Conservation (phyloP, 2,329 filamentous ascomycete species). For the Coniochaeta sp. region DNA sequence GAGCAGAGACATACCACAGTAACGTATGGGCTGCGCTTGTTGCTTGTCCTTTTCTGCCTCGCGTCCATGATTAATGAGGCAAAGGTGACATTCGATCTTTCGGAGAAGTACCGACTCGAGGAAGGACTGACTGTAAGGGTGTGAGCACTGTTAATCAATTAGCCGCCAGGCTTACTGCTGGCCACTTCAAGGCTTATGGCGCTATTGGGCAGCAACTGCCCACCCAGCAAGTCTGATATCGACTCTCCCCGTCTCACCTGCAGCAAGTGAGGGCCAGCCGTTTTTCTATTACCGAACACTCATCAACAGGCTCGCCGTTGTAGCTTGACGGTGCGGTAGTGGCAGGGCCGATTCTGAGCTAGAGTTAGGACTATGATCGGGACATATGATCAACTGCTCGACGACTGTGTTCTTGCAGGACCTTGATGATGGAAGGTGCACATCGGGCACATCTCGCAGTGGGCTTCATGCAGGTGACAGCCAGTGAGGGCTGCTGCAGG, state of each 20-base stretch:
- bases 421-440: background rate
- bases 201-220: background rate
- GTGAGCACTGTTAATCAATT: background rate
- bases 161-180: background rate
- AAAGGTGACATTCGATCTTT: background rate
- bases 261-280: background rate
- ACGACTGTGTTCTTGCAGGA: background rate
- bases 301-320: background rate
- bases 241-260: background rate
- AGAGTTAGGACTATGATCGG: background rate
- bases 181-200: background rate
- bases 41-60: background rate
- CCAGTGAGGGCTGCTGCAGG: slow-evolving; percentile 1
- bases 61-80: background rate
- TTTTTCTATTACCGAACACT: background rate
- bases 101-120: background rate
- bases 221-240: background rate
- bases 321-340: background rate
- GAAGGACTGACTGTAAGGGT: too few species aligned
- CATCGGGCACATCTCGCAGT: background rate
- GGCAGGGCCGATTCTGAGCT: background rate
- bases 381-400: background rate
- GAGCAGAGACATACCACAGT: background rate
- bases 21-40: background rate
- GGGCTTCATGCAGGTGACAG: slow-evolving; percentile 9